These are phyloP conservation scores for Solanum habrochaites DNA, from an alignment of 257 asterid species.

Conservation along the genomic window DNA sequence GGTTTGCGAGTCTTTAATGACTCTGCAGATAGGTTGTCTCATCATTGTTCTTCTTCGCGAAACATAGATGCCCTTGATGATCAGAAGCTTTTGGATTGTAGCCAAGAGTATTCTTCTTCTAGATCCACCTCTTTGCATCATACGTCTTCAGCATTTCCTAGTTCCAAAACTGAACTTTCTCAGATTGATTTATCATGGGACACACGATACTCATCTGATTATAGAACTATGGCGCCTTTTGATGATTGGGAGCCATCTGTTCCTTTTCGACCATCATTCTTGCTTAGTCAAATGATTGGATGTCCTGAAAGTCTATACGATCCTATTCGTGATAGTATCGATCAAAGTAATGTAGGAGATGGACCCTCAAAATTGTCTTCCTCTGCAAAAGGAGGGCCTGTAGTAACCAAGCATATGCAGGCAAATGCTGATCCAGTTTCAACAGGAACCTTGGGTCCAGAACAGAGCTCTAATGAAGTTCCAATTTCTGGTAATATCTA, in stretches of 20 bases:
- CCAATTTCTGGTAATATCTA: slow-evolving; percentile 9
- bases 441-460: slow-evolving; percentile 10
- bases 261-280: slow-evolving; percentile 64
- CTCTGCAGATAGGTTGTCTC: slow-evolving; percentile 19
- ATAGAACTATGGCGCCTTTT: slow-evolving; percentile 17
- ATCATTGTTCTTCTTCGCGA: slow-evolving; percentile 39
- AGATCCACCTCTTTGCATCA: slow-evolving; percentile 27
- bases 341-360: slow-evolving; percentile 18
- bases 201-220: slow-evolving; percentile 11
- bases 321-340: slow-evolving; percentile 36
- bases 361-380: slow-evolving; percentile 16
- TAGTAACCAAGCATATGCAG: slow-evolving; percentile 19
- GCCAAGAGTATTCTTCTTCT: slow-evolving; percentile 27
- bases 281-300: slow-evolving; percentile 38
- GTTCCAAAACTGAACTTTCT: slow-evolving; percentile 29
- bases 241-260: slow-evolving; percentile 68
- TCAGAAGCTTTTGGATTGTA: slow-evolving; percentile 19
- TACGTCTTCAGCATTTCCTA: slow-evolving; percentile 30
- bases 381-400: slow-evolving; percentile 46
- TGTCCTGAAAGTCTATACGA: slow-evolving; percentile 31
- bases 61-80: slow-evolving; percentile 16
- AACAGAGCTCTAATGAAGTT: slow-evolving; percentile 12
- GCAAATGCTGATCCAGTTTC: slow-evolving; percentile 10
- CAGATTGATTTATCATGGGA: slow-evolving; percentile 14
- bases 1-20: slow-evolving; percentile 10